Percentiles rank a stretch among this genome's conserved stretches.
These are phyloP conservation scores for Lablab purpureus DNA, from an alignment of 306 rosid genomes.

Conservation along the genomic window DNA sequence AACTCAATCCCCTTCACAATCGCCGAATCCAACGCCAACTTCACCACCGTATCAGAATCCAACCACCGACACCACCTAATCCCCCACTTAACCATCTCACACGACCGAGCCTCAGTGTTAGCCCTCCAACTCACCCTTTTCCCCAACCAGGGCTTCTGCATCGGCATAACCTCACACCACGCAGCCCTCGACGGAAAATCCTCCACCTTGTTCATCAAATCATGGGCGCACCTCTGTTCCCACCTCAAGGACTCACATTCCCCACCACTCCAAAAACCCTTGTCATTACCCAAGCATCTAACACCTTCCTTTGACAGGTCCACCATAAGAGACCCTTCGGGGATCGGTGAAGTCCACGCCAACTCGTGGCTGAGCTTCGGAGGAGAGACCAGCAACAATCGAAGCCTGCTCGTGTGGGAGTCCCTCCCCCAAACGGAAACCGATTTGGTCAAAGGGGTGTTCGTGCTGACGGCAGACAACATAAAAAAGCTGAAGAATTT, in stretches of 20 bases:
- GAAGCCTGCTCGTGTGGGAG: background rate
- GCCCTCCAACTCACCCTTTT: conserved; percentile 61
- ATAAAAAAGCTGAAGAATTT: background rate
- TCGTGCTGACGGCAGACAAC: background rate
- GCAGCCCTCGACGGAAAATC: conserved; percentile 60
- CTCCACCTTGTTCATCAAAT: conserved; percentile 49
- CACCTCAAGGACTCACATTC: background rate
- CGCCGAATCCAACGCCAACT: conserved; percentile 45
- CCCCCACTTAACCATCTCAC: background rate
- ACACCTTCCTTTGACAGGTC: background rate
- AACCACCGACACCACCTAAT: background rate
- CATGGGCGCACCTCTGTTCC: conserved; percentile 50
- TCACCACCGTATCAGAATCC: background rate
- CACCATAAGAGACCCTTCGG: background rate
- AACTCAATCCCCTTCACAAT: conserved; percentile 42
- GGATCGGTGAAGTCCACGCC: background rate
- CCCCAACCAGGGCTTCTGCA: conserved; percentile 51
- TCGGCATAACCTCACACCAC: conserved; percentile 57
- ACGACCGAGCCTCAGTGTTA: background rate
- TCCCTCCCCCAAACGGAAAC: rapidly evolving
- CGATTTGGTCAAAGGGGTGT: background rate
- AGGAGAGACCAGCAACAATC: background rate
- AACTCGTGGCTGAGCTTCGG: background rate
- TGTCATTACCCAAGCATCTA: background rate
- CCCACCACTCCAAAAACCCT: background rate